phyloP scores from a whole-genome alignment of 2,329 filamentous ascomycete genomes.

The Chalara sp. region DNA sequence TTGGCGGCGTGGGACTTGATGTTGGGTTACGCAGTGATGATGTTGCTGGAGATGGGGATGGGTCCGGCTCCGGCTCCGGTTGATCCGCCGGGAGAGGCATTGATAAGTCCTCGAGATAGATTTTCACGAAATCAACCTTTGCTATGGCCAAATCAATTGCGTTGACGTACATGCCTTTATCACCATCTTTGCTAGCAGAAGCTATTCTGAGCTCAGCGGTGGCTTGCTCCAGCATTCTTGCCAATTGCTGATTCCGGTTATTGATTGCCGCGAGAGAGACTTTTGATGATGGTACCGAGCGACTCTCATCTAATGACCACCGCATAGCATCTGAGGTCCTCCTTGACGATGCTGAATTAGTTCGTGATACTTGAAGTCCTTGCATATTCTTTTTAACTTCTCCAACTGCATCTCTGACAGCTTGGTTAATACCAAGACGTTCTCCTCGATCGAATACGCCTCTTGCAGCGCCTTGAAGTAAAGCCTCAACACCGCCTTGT shows the following conservation, averaged over 20 bases:
- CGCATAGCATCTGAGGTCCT: slow-evolving; percentile 16
- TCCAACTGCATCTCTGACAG: slow-evolving; percentile 71
- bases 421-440: slow-evolving; percentile 73
- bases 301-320: slow-evolving; percentile 26
- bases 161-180: slow-evolving; percentile 37
- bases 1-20: neutral
- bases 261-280: slow-evolving; percentile 48
- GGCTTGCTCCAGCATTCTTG: slow-evolving; percentile 61
- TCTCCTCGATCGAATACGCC: slow-evolving; percentile 67
- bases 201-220: slow-evolving; percentile 56
- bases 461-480: slow-evolving; percentile 72
- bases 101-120: slow-evolving; percentile 52
- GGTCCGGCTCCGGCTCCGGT: neutral
- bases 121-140: slow-evolving; percentile 59
- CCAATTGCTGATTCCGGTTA: slow-evolving; percentile 58
- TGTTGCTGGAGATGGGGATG: neutral
- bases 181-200: slow-evolving; percentile 42
- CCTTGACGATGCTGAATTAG: slow-evolving; percentile 26
- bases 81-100: slow-evolving; percentile 37
- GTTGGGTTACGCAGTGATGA: neutral
- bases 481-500: slow-evolving; percentile 53
- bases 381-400: slow-evolving; percentile 74
- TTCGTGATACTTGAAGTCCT: slow-evolving; percentile 52
- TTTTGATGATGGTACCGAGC: slow-evolving; percentile 20
- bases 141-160: slow-evolving; percentile 52